phyloP scores from a whole-genome alignment of 148 eudicot genomes.

The Rhododendron williamsianum region DNA sequence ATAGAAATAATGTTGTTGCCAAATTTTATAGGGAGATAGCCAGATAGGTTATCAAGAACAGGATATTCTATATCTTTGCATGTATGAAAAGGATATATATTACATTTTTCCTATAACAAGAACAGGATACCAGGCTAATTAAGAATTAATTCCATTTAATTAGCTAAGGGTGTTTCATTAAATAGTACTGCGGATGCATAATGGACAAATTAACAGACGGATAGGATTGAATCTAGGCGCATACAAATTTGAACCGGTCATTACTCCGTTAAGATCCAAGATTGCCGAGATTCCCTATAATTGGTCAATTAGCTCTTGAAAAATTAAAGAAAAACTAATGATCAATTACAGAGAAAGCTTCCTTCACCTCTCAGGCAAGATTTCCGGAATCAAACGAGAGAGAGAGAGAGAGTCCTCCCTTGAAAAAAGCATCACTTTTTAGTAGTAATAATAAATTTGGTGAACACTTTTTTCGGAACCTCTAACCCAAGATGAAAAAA shows the following conservation, averaged over 20 bases:
- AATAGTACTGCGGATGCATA: no score
- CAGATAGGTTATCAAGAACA: neutral
- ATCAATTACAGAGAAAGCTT: neutral
- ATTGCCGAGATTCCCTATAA: neutral
- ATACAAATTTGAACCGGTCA: no score
- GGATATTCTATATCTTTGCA: neutral
- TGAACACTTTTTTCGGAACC: no score
- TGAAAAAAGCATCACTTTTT: neutral
- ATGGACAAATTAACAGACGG: neutral
- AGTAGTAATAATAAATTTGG: no score
- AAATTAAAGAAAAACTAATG: no score
- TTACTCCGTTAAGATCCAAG: neutral
- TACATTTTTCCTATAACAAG: neutral
- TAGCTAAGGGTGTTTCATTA: no score
- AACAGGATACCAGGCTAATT: neutral
- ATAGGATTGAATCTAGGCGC: no score
- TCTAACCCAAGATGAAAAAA: no score
- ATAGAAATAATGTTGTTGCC: neutral
- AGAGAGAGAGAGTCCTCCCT: neutral
- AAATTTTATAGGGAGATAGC: neutral
- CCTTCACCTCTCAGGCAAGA: neutral
- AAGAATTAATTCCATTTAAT: no score
- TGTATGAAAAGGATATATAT: neutral
- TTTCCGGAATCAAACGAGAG: neutral
- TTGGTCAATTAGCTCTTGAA: neutral